Conservation (phyloP, 129 eudicot species). For the Daucus carota region DH1_v3.0 NC_030386.2:35252001-35252500, state of each 20-base stretch:
- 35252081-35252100: no score
- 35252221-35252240: neutral
- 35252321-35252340: slow-evolving; percentile 95
- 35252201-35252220: neutral
- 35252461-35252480: neutral
- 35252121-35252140: neutral
- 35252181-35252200: neutral
- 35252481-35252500: neutral
- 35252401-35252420: slow-evolving; percentile 99
- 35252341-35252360: slow-evolving; percentile 87
- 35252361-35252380: slow-evolving; percentile 97
- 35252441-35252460: slow-evolving; percentile 2
- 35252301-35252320: slow-evolving; percentile 94
- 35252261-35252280: slow-evolving; percentile 95
- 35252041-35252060: no score
- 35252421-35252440: slow-evolving; percentile 97
- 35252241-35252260: slow-evolving; percentile 41
- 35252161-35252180: neutral
- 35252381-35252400: slow-evolving; percentile 97
- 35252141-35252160: slow-evolving; percentile 5
- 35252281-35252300: slow-evolving; percentile 94
- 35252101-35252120: neutral
- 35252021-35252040: neutral
- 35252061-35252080: neutral
- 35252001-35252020: neutral